Percentiles rank a stretch among this genome's conserved stretches.
Evolutionary conservation across 1,284 basidiomycete species (phyloP).

Genomic region (Marasmius oreades): DNA sequence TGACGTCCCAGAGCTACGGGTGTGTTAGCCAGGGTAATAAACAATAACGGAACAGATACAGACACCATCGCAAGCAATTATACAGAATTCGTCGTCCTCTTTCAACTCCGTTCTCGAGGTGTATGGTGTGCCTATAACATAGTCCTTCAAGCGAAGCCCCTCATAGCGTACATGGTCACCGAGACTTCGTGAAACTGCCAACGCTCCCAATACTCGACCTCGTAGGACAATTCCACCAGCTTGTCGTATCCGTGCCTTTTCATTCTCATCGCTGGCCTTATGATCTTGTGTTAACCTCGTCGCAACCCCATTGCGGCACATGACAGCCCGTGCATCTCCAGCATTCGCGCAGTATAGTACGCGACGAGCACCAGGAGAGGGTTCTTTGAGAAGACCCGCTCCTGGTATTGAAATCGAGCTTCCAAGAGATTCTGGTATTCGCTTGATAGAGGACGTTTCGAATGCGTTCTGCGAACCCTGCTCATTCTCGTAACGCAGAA

Average conservation of each 20-base stretch:
- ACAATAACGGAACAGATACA: conserved; percentile 25
- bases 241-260: conserved; percentile 82
- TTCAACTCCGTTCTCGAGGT: conserved; percentile 80
- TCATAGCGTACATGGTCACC: conserved; percentile 62
- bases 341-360: conserved; percentile 86
- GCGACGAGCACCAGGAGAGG: conserved; percentile 40
- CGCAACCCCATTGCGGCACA: conserved; percentile 74
- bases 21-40: conserved; percentile 6
- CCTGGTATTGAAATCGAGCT: conserved; percentile 23
- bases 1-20: conserved; percentile 79
- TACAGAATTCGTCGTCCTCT: conserved; percentile 77
- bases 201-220: conserved; percentile 81
- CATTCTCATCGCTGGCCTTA: conserved; percentile 82
- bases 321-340: conserved; percentile 74
- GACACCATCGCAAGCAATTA: conserved; percentile 86
- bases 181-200: conserved; percentile 81
- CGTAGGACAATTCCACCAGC: conserved; percentile 89
- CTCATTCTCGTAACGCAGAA: conserved; percentile 72
- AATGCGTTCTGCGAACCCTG: conserved; percentile 29
- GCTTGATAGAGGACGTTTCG: neutral
- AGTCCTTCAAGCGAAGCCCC: conserved; percentile 72
- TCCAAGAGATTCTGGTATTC: conserved; percentile 13
- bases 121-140: conserved; percentile 86
- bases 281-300: conserved; percentile 86
- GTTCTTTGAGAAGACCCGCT: conserved; percentile 24